Evolutionary conservation across 345 rosid genomes (phyloP), one percentile per base, ranked within the genome.

Genomic region (Turnera subulata): DNA sequence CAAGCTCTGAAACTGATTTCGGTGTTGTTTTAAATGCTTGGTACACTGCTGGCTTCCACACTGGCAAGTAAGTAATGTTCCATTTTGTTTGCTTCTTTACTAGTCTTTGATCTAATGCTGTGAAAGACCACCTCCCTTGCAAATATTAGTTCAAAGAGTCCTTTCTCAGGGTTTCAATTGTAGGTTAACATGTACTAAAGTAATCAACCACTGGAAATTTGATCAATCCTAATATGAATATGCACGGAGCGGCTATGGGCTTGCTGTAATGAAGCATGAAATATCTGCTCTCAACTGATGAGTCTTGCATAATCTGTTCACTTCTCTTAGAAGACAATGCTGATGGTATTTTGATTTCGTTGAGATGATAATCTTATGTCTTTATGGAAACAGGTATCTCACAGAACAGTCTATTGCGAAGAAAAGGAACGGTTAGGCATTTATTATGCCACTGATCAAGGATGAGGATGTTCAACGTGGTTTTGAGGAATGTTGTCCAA

Each of bases 11-110:
- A 67, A 77, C 87, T 33, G 81, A 84, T 69, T 78, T 81, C 11
- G 20, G 66, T 48, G 74, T 45, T 23, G 82, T 84, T 63, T 62
- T 84, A 56, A 84, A 79, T 49, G 82, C 86, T 22, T 84, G 90
- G 90, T 84, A 76, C 61, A 68, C 82, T 39, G 82, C 83, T 12
- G 87, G 91, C 70, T 73, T 82, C 65, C 63, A 73, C 72, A 82
- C 85, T 29, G 82, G 82, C 70, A 84, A 79, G 91, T 84, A 78
- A 71, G 82, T 73, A 49, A 16, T 19, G 21, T 0, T 33, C 46
- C 14, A 35, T 47, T 61, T 59, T 43, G 22, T 44, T n/a, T 61
- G 16, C 3, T 37, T 33, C n/a, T 23, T 33, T 22, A 23, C 1
- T 2, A 29, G n/a, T 13, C 12, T 23, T 39, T 11, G 38, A 38